A percentile compares a stretch with the other conserved stretches of the same genome.
Conservation (phyloP, 192 early-diverging fungal genomes). For the Powellomyces hirtus region DNA sequence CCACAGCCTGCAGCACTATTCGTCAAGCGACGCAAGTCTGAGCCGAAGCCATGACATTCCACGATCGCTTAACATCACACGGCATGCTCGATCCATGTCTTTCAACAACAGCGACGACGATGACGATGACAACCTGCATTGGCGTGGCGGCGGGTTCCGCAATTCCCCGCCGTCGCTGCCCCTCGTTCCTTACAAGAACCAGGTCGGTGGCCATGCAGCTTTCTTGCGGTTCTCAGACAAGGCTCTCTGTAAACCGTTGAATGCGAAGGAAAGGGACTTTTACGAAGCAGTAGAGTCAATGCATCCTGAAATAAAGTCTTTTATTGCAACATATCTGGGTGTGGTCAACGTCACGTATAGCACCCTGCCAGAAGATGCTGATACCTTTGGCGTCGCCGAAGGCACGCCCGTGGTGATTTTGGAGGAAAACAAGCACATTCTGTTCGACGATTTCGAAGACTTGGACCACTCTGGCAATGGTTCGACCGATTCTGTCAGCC, state of each 20-base stretch:
- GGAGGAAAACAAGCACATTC: constrained; percentile 88
- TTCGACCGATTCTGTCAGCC: constrained; percentile 24
- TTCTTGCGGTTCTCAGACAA: constrained; percentile 94
- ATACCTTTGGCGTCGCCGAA: constrained; percentile 34
- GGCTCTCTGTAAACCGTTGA: constrained; percentile 95
- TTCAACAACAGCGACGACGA: constrained; percentile 35
- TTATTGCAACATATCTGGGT: constrained; percentile 90
- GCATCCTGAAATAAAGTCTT: constrained; percentile 78
- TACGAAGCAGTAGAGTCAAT: constrained; percentile 81
- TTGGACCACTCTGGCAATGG: constrained; percentile 12
- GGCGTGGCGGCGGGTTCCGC: neutral
- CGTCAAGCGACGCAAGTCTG: constrained; percentile 13
- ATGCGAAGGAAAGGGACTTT: constrained; percentile 77
- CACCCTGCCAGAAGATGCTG: constrained; percentile 19
- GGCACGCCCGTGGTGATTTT: constrained; percentile 77
- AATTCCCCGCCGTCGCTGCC: constrained; percentile 42
- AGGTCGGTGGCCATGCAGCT: constrained; percentile 91
- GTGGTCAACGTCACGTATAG: constrained; percentile 85
- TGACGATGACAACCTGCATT: constrained; percentile 20
- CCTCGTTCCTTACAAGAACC: constrained; percentile 52
- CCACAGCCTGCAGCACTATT: constrained; percentile 11
- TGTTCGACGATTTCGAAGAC: constrained; percentile 35
- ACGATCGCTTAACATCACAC: neutral
- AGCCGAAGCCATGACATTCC: constrained; percentile 17
- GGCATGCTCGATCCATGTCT: constrained; percentile 27